Evolutionary conservation across 2,329 filamentous ascomycete species (phyloP), one percentile per base, ranked within the genome.

Genomic region (Diaporthe batatas): DNA sequence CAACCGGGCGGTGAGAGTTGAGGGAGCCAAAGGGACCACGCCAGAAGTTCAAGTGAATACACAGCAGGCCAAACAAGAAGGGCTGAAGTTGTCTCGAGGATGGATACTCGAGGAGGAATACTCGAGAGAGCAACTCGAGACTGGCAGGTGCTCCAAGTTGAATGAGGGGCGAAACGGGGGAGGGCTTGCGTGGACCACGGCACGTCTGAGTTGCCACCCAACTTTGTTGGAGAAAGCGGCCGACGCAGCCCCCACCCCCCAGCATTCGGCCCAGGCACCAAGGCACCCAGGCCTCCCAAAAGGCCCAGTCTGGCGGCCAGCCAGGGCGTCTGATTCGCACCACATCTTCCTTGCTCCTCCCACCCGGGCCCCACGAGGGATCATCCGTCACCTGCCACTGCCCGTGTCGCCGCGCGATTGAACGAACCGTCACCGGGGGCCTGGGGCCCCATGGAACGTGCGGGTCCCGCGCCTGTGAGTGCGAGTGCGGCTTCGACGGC

Each of bases 341-440:
- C 57, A 70, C 55, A 47, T 47, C 34, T 16, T 3, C 39, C 39
- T 25, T 11, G 12, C 34, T 14, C 42, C 34, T 47, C 51, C 36
- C 44, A 69, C 58, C 34, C n/a, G 64, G 70, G 73, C 72, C 68
- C 71, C 68, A 58, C 68, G 70, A 34, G 32, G 62, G 62, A 68
- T 53, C 72, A 51, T 32, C 73, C 44, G n/a, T 32, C 49, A 44
- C 29, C 29, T 23, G 44, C 29, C n/a, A 51, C 42, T 70, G 54
- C 29, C 21, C 14, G 34, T 23, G 18, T n/a, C 57, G 25, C 42
- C 42, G 10, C 58, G 34, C 53, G 10, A 49, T 58, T 58, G 49
- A 57, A 59, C n/a, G 25, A 14, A 55, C 34, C 25, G 29, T 65
- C 59, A 34, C 62, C 36, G 32, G 62, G 54, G 36, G 2, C 3